Evolutionary conservation across 1,284 basidiomycete species (phyloP), one percentile per base, ranked within the genome.

Genomic region (Trametes sp.): DNA sequence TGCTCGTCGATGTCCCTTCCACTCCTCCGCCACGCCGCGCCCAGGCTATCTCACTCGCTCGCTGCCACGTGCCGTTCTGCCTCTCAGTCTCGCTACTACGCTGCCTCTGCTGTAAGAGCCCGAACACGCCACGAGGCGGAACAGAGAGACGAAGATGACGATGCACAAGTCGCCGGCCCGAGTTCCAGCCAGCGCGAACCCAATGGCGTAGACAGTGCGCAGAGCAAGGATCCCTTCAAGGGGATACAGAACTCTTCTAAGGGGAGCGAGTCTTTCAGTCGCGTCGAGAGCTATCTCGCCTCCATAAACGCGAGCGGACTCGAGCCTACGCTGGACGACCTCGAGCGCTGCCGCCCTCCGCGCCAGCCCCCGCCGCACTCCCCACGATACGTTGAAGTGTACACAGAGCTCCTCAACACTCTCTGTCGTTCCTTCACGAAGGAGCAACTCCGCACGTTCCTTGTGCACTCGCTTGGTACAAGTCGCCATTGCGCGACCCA

Each of bases 351-450:
- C 65, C 81, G 79, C 58, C 85, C 86, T 8, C 52, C 56, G 13
- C 65, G 65, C 16, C 79, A 79, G 54, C 76, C 82, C 8, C 67
- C 70, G 31, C 73, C 80, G 6, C 73, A 76, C 9, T 80, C 81
- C 4, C 72, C 75, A 2, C 67, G 78, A 59, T 93, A 90, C 70
- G 79, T 82, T 50, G 61, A 69, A n/a, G 76, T 83, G 54, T 90
- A 90, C 69, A 78, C 80, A 35, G 70, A 75, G 19, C 75, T 88
- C 21, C 63, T 84, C 48, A 80, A 83, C 46, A 80, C 74, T 1
- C 76, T 93, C 21, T 81, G 81, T 62, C 82, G 82, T n/a, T 84
- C 88, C 10, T 93, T 93, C 73, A 88, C 81, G 66, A 81, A 78
- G 62, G 75, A 79, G 36, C 90, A 92, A 70, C 77, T 93, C 29